These are phyloP conservation scores for Sinapis alba DNA, from an alignment of 441 rosid species.

Conservation along the genomic window DNA sequence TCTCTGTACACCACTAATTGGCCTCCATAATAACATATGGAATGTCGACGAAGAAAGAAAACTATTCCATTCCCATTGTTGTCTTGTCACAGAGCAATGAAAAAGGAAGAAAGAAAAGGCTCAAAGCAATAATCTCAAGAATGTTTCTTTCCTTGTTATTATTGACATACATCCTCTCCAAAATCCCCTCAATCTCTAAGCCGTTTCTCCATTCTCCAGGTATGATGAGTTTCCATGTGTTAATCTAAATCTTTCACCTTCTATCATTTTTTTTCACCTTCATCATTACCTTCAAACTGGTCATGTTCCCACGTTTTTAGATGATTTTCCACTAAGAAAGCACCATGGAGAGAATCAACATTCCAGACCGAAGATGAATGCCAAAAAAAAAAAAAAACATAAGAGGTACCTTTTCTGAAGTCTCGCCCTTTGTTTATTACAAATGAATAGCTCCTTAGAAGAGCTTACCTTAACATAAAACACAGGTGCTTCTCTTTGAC, in stretches of 20 bases:
- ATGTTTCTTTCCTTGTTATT: not conserved
- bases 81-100: not conserved
- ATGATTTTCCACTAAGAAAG: not conserved
- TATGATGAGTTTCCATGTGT: not conserved
- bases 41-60: not conserved
- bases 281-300: not conserved
- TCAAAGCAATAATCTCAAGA: not conserved
- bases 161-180: not conserved
- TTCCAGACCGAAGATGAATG: not conserved
- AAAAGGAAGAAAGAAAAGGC: not conserved
- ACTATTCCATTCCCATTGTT: not conserved
- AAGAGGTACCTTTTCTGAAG: not conserved
- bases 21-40: not conserved
- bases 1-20: not conserved
- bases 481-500: not conserved
- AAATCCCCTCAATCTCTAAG: not conserved
- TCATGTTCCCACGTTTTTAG: not conserved
- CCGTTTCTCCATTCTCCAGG: slow-evolving; percentile 1
- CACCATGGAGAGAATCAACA: not conserved
- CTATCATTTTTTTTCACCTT: not conserved
- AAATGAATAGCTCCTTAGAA: too few relatives aligned
- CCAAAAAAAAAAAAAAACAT: not conserved
- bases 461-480: too few relatives aligned
- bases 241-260: not conserved
- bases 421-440: too few relatives aligned